These are phyloP conservation scores for Entomortierella beljakovae DNA, from an alignment of 192 early-diverging fungal species.

Conservation along the genomic window DNA sequence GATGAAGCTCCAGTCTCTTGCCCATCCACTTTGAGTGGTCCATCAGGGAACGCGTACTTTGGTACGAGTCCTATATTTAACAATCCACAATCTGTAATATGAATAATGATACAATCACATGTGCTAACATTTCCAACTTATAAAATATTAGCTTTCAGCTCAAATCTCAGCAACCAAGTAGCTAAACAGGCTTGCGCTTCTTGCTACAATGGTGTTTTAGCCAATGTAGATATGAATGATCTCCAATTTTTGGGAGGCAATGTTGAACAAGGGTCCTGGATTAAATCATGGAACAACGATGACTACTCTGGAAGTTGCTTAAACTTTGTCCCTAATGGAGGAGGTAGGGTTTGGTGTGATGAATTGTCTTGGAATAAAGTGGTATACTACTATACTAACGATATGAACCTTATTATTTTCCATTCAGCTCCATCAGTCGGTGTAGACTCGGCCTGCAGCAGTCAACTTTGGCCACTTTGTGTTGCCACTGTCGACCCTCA, in stretches of 20 bases:
- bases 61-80: constrained; percentile 5
- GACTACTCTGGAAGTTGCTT: constrained; percentile 33
- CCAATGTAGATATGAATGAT: constrained; percentile 13
- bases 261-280: constrained; percentile 32
- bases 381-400: neutral
- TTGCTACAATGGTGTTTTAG: constrained; percentile 29
- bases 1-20: constrained; percentile 16
- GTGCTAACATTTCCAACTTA: no score
- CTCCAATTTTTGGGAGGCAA: constrained; percentile 17
- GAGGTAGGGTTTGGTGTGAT: constrained; percentile 8
- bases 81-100: no score
- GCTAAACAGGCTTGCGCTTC: constrained; percentile 41
- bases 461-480: constrained; percentile 32
- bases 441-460: constrained; percentile 14
- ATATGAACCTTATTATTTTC: no score
- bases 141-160: constrained; percentile 46
- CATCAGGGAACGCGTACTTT: constrained; percentile 55
- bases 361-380: no score
- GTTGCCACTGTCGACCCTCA: constrained; percentile 6
- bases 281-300: constrained; percentile 41
- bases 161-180: constrained; percentile 17
- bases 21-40: constrained; percentile 32
- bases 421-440: constrained; percentile 11
- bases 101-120: no score
- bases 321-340: constrained; percentile 3